Evolutionary conservation across 2,329 filamentous ascomycete genomes (phyloP).

Genomic region (Penicillium sp.): DNA sequence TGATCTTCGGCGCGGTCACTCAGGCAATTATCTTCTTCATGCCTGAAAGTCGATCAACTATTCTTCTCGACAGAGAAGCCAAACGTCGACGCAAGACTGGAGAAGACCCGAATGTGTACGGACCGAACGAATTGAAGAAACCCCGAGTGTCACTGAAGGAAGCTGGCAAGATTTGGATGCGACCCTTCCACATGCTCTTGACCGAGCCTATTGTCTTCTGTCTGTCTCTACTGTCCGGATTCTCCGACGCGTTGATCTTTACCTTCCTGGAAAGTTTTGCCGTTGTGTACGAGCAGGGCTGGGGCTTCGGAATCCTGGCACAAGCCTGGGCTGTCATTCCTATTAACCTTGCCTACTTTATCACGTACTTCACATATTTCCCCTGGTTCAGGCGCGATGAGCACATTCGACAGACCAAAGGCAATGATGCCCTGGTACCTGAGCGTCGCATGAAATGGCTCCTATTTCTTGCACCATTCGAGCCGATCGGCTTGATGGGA

Average conservation of each 20-base stretch:
- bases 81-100: constrained; percentile 56
- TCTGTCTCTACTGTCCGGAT: constrained; percentile 63
- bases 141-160: constrained; percentile 54
- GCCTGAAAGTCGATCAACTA: constrained; percentile 61
- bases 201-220: constrained; percentile 65
- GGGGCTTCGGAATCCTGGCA: constrained; percentile 62
- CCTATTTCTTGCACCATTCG: constrained; percentile 62
- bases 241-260: constrained; percentile 66
- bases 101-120: constrained; percentile 59
- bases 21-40: constrained; percentile 54
- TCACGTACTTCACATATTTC: constrained; percentile 62
- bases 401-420: constrained; percentile 45
- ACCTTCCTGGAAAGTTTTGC: constrained; percentile 64
- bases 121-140: constrained; percentile 66
- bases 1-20: constrained; percentile 60
- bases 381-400: constrained; percentile 51
- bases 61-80: constrained; percentile 61
- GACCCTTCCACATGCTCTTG: constrained; percentile 65
- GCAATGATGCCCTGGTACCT: constrained; percentile 58
- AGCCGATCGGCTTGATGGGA: constrained; percentile 69
- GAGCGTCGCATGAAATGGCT: constrained; percentile 71
- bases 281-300: constrained; percentile 59
- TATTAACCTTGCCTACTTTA: constrained; percentile 68
- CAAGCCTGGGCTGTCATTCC: constrained; percentile 68
- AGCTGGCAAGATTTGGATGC: constrained; percentile 59